phyloP scores from a whole-genome alignment of 441 rosid species.

The Eutrema salsugineum region DNA sequence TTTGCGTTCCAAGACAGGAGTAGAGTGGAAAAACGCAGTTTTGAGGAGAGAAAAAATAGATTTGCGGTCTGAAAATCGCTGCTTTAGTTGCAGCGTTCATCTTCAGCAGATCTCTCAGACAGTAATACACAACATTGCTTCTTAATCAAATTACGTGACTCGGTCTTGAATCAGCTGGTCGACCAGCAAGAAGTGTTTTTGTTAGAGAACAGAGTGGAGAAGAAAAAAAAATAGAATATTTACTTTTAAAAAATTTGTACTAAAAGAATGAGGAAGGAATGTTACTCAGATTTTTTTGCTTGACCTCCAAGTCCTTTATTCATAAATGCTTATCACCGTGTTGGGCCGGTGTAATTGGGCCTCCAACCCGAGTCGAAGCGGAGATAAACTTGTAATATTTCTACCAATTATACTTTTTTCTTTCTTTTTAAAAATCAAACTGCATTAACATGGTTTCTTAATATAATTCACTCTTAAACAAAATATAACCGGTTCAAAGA shows the following conservation, averaged over 20 bases:
- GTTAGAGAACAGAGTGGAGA: not conserved
- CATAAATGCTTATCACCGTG: not conserved
- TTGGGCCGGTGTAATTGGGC: not conserved
- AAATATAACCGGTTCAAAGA: not conserved
- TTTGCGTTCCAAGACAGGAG: slow-evolving; percentile 71
- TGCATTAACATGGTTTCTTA: no score
- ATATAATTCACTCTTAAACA: not conserved
- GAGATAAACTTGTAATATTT: not conserved
- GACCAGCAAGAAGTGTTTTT: not conserved
- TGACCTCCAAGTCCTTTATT: slow-evolving; percentile 4
- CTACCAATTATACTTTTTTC: no score
- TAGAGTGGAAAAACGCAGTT: slow-evolving; percentile 61
- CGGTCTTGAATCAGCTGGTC: not conserved
- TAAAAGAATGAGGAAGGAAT: not conserved
- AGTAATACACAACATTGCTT: not conserved
- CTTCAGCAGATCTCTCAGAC: not conserved
- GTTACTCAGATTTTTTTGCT: not conserved
- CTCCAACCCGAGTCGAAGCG: not conserved
- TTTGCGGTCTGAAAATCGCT: slow-evolving; percentile 38
- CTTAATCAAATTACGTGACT: not conserved
- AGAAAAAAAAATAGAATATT: not conserved
- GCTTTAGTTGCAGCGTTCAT: slow-evolving; percentile 48
- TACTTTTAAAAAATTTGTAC: no score
- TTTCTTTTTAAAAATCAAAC: no score
- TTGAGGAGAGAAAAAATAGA: slow-evolving; percentile 30